Evolutionary conservation across 2,329 filamentous ascomycete species (phyloP).

Genomic region (Exophiala mesophila): DNA sequence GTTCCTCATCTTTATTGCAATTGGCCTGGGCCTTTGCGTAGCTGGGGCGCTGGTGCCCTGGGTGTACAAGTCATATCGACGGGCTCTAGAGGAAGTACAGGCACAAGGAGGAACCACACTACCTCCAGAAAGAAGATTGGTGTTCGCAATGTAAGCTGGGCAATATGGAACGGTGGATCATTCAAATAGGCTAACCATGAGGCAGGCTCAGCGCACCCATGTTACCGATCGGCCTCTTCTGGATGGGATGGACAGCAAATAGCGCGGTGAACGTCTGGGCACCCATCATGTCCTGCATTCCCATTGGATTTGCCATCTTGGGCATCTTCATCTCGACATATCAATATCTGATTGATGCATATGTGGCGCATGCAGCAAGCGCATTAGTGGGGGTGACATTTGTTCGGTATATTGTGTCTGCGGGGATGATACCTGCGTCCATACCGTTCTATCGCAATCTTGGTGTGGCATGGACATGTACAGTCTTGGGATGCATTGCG

Average conservation of each 20-base stretch:
- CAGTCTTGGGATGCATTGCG: slow-evolving; percentile 36
- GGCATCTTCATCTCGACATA: slow-evolving; percentile 49
- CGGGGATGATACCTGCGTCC: slow-evolving; percentile 32
- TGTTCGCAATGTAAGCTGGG: slow-evolving; percentile 47
- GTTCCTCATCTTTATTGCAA: slow-evolving; percentile 45
- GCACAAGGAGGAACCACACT: slow-evolving; percentile 32
- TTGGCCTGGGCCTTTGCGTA: slow-evolving; percentile 40
- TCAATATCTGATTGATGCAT: slow-evolving; percentile 56
- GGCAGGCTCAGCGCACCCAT: slow-evolving; percentile 48
- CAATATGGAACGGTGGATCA: slow-evolving; percentile 47
- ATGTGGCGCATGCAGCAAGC: slow-evolving; percentile 49
- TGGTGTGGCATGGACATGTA: slow-evolving; percentile 37
- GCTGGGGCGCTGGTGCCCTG: slow-evolving; percentile 39
- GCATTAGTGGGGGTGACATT: slow-evolving; percentile 44
- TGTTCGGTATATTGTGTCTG: slow-evolving; percentile 37
- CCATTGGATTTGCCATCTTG: slow-evolving; percentile 49
- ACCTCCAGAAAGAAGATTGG: slow-evolving; percentile 51
- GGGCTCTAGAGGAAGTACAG: slow-evolving; percentile 39
- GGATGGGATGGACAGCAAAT: slow-evolving; percentile 53
- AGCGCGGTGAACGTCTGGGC: slow-evolving; percentile 46
- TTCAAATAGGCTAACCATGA: slow-evolving; percentile 44
- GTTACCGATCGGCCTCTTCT: slow-evolving; percentile 51
- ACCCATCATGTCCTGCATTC: slow-evolving; percentile 45
- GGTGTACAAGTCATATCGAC: slow-evolving; percentile 41
- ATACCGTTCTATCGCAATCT: slow-evolving; percentile 36